phyloP scores from a whole-genome alignment of 1,284 basidiomycete genomes.

The Ceratobasidium papillatum region DNA sequence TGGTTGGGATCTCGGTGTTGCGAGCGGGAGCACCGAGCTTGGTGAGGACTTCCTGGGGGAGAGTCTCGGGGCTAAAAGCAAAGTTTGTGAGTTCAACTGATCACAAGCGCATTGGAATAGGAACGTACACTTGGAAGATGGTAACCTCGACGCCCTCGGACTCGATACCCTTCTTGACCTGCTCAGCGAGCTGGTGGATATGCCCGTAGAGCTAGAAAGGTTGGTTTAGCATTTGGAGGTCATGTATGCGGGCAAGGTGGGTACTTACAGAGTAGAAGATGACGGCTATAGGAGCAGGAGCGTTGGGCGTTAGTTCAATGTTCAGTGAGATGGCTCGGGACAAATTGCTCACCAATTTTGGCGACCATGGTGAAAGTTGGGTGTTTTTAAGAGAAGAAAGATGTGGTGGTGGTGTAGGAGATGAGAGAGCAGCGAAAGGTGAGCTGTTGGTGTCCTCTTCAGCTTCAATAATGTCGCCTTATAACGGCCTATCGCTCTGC shows the following conservation, averaged over 20 bases:
- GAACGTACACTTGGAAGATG: slow-evolving; percentile 46
- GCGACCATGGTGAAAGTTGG: slow-evolving; percentile 31
- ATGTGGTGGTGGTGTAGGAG: neutral
- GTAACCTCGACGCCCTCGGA: slow-evolving; percentile 42
- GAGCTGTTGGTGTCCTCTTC: slow-evolving; percentile 18
- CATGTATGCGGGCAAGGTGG: neutral
- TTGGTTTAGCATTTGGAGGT: slow-evolving; percentile 31
- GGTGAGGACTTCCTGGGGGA: slow-evolving; percentile 56
- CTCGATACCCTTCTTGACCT: slow-evolving; percentile 42
- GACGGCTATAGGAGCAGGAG: neutral
- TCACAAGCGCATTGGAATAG: neutral
- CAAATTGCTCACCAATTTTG: slow-evolving; percentile 29
- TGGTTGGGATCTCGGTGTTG: slow-evolving; percentile 55
- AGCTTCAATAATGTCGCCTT: neutral
- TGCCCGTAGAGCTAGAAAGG: slow-evolving; percentile 44
- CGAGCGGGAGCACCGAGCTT: slow-evolving; percentile 59
- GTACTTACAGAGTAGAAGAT: slow-evolving; percentile 39
- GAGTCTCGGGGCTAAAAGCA: slow-evolving; percentile 54
- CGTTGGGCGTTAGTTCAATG: neutral
- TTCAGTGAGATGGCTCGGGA: neutral
- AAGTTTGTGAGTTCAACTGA: neutral
- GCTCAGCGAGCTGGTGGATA: slow-evolving; percentile 40
- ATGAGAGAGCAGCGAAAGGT: neutral
- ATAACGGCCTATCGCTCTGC: neutral
- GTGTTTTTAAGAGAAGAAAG: neutral